Percentiles rank a stretch among this genome's conserved stretches.
Evolutionary conservation across 345 rosid species (phyloP).

Genomic region (Ceriops decandra): DNA sequence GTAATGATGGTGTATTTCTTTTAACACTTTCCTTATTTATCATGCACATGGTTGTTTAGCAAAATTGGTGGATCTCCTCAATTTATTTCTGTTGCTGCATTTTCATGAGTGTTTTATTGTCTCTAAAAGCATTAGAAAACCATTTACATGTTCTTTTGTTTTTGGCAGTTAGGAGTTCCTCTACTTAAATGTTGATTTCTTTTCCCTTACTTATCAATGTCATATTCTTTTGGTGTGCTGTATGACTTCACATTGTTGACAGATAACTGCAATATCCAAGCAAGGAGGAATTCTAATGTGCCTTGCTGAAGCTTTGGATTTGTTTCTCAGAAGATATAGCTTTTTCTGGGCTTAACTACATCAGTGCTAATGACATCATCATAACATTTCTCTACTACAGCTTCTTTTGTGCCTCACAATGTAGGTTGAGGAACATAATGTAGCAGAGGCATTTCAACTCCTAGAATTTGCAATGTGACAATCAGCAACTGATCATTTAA

Average conservation of each 20-base stretch:
- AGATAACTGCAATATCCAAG: conserved; percentile 96
- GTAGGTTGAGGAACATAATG: conserved; percentile 79
- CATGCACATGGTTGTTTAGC: background rate
- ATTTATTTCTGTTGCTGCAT: no score
- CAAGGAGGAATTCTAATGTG: conserved; percentile 88
- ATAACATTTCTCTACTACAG: background rate
- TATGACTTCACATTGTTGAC: conserved; percentile 18
- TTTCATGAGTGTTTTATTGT: no score
- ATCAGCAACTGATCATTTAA: conserved; percentile 90
- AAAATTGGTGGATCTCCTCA: no score
- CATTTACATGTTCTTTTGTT: no score
- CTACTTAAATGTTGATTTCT: background rate
- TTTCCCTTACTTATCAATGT: background rate
- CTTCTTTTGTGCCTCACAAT: conserved; percentile 9
- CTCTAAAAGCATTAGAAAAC: no score
- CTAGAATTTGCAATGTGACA: conserved; percentile 96
- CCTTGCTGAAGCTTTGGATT: conserved; percentile 91
- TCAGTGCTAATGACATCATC: conserved; percentile 3
- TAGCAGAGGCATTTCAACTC: conserved; percentile 76
- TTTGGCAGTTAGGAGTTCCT: no score
- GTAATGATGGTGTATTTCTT: background rate
- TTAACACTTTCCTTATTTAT: background rate
- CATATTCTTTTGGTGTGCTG: background rate
- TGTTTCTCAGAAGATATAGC: conserved; percentile 66
- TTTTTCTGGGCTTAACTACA: background rate